Conservation (phyloP, 2,329 filamentous ascomycete species). For the Pyricularia grisea region DNA sequence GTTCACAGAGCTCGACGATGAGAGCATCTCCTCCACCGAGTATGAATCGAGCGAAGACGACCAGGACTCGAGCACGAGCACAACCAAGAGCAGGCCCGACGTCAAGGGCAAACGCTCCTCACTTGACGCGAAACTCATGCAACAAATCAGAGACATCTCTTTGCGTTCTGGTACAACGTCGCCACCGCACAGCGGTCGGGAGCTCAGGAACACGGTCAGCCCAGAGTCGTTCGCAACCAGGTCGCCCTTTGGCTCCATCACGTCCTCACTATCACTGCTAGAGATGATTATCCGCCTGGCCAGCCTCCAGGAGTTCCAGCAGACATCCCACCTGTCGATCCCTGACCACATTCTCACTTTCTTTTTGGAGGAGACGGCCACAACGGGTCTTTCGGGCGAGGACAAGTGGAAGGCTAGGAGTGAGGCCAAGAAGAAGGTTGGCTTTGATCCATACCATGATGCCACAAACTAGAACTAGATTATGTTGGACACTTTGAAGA, state of each 20-base stretch:
- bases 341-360: slow-evolving; percentile 84
- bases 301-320: slow-evolving; percentile 85
- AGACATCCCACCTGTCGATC: slow-evolving; percentile 80
- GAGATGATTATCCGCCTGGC: slow-evolving; percentile 82
- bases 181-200: slow-evolving; percentile 5
- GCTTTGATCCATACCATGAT: slow-evolving; percentile 48
- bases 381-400: slow-evolving; percentile 37
- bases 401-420: slow-evolving; percentile 32
- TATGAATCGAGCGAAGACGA: slow-evolving; percentile 29
- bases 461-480: background rate
- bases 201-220: slow-evolving; percentile 8
- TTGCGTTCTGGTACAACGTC: slow-evolving; percentile 12
- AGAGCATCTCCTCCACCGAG: slow-evolving; percentile 11
- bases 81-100: slow-evolving; percentile 7
- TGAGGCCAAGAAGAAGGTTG: slow-evolving; percentile 38
- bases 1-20: slow-evolving; percentile 54
- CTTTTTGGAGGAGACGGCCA: slow-evolving; percentile 60
- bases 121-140: slow-evolving; percentile 28
- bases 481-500: background rate
- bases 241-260: slow-evolving; percentile 42
- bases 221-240: slow-evolving; percentile 24
- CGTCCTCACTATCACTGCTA: slow-evolving; percentile 60
- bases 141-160: slow-evolving; percentile 30
- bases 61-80: slow-evolving; percentile 15
- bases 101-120: slow-evolving; percentile 14